Conservation (phyloP, 176 grass and related monocot species). For the Triticum timopheevii region DNA sequence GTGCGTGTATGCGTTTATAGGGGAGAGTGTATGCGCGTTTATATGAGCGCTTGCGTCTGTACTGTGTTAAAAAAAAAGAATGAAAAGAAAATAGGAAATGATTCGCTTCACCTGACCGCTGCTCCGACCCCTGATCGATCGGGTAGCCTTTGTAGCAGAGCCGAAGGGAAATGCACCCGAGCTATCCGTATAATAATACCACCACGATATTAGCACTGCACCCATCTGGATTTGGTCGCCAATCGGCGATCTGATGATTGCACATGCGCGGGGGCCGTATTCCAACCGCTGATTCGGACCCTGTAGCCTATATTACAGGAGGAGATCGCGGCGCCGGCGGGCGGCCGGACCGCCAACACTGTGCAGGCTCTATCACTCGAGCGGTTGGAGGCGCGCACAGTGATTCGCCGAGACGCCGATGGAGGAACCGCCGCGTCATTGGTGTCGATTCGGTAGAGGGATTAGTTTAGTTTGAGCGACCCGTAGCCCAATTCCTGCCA, state of each 20-base stretch:
- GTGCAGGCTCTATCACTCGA: not conserved
- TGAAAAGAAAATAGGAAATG: not conserved
- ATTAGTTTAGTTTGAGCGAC: not conserved
- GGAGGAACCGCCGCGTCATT: constrained; percentile 13
- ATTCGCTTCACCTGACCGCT: constrained; percentile 5
- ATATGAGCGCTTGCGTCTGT: no score
- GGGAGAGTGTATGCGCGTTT: no score
- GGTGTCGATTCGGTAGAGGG: constrained; percentile 2
- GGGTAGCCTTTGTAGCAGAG: constrained; percentile 25
- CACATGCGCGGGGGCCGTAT: constrained; percentile 33
- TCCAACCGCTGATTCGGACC: not conserved
- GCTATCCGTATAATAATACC: not conserved
- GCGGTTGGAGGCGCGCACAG: not conserved
- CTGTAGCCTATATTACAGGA: no score
- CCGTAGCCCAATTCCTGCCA: no score
- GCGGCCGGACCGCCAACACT: not conserved
- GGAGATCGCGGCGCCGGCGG: not conserved
- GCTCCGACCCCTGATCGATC: not conserved
- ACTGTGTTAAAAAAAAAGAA: no score
- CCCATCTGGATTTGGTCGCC: constrained; percentile 6
- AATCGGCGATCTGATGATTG: constrained; percentile 33
- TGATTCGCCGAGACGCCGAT: not conserved
- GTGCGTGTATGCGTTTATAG: no score
- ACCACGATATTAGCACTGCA: not conserved
- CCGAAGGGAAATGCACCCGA: constrained; percentile 15